Evolutionary conservation across 2,329 filamentous ascomycete species (phyloP).

Genomic region (Daldinia eschscholtzii): DNA sequence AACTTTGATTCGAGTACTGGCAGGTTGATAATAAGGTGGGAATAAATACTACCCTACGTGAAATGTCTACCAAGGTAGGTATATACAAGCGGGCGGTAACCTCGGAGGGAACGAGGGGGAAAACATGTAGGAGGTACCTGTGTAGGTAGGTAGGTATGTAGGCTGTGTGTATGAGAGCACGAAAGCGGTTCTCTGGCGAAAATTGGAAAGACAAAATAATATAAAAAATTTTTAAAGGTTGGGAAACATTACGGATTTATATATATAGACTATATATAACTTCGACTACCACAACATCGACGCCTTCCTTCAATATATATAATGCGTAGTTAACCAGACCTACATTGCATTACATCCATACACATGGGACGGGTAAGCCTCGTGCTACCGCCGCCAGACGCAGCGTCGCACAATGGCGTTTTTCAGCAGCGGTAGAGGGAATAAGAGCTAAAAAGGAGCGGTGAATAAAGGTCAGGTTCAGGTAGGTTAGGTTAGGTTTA

Average conservation of each 20-base stretch:
- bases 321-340: background rate
- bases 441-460: constrained; percentile 27
- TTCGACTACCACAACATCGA: background rate
- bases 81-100: constrained; percentile 2
- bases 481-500: too few species aligned
- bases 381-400: background rate
- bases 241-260: constrained; percentile 5
- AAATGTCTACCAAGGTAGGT: background rate
- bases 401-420: constrained; percentile 12
- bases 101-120: constrained; percentile 1
- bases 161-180: too few species aligned
- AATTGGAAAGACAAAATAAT: background rate
- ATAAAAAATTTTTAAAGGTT: background rate
- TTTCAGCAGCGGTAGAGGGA: background rate
- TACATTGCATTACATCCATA: background rate
- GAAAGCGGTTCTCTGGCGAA: too few species aligned
- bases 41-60: background rate
- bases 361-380: background rate
- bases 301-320: background rate
- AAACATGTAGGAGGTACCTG: background rate
- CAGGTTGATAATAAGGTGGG: background rate
- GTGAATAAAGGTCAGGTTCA: constrained; percentile 28
- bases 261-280: background rate
- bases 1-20: background rate
- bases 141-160: background rate